Conservation (phyloP, 1,139 yeast genomes). For the Wickerhamiella pararugosa region DNA sequence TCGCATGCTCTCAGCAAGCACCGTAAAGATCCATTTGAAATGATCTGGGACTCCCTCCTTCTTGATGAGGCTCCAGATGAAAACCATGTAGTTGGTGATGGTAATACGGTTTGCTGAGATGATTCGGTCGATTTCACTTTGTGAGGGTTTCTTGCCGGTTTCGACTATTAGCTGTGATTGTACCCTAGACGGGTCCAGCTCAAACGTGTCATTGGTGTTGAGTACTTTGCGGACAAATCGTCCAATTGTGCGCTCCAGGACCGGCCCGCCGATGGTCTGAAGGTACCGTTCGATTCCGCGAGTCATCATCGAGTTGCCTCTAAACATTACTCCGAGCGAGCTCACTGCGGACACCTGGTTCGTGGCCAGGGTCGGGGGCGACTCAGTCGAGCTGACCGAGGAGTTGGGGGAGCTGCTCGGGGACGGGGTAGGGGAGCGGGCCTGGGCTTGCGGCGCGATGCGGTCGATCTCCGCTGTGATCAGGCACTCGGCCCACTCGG, state of each 20-base stretch:
- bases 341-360: neutral
- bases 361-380: neutral
- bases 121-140: conserved; percentile 18
- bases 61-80: conserved; percentile 59
- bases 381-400: conserved; percentile 19
- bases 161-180: conserved; percentile 1
- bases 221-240: conserved; percentile 45
- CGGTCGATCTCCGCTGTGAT: conserved; percentile 40
- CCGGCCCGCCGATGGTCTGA: conserved; percentile 63
- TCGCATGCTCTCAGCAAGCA: conserved; percentile 8
- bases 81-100: conserved; percentile 41
- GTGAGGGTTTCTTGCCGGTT: conserved; percentile 16
- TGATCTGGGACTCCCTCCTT: conserved; percentile 58
- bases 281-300: conserved; percentile 69
- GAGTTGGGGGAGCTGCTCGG: conserved; percentile 18
- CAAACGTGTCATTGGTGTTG: conserved; percentile 41
- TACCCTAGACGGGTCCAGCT: conserved; percentile 49
- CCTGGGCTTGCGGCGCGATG: conserved; percentile 8
- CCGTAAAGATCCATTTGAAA: conserved; percentile 34
- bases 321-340: conserved; percentile 46
- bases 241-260: conserved; percentile 59
- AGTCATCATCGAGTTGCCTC: conserved; percentile 74
- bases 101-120: conserved; percentile 37
- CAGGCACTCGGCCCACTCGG: conserved; percentile 52
- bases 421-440: conserved; percentile 11